phyloP scores from a whole-genome alignment of 2,329 filamentous ascomycete genomes.

The Mollisiaceae sp. region DNA sequence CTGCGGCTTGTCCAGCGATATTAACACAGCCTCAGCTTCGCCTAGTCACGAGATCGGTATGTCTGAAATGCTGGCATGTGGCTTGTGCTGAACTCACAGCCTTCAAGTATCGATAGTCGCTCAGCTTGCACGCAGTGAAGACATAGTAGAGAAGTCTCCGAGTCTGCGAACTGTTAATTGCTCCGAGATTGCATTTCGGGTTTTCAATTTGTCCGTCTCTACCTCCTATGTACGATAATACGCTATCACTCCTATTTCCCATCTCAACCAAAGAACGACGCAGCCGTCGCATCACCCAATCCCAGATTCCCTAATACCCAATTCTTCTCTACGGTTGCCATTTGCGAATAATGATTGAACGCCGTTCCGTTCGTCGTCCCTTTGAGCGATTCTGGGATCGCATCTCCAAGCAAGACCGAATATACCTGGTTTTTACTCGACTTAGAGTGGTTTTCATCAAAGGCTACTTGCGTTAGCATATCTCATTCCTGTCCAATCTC shows the following conservation, averaged over 20 bases:
- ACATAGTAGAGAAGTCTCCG: background rate
- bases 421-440: slow-evolving; percentile 69
- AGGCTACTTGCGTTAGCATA: slow-evolving; percentile 53
- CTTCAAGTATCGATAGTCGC: background rate
- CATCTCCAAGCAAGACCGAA: slow-evolving; percentile 73
- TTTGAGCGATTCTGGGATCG: slow-evolving; percentile 63
- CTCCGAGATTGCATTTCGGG: background rate
- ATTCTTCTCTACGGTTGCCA: slow-evolving; percentile 67
- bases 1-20: background rate
- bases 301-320: slow-evolving; percentile 72
- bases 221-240: background rate
- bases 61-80: background rate
- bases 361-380: slow-evolving; percentile 71
- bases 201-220: background rate
- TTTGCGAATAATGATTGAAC: slow-evolving; percentile 73
- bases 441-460: slow-evolving; percentile 78
- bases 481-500: background rate
- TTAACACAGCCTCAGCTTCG: background rate
- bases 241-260: background rate
- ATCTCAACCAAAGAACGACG: slow-evolving; percentile 54
- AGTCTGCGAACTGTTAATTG: background rate
- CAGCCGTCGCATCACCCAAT: slow-evolving; percentile 43
- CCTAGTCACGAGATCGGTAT: slow-evolving; percentile 1
- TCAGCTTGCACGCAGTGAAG: background rate
- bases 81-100: background rate